Conservation (phyloP, 2,329 filamentous ascomycete genomes). For the Conoideocrella luteorostrata region DNA sequence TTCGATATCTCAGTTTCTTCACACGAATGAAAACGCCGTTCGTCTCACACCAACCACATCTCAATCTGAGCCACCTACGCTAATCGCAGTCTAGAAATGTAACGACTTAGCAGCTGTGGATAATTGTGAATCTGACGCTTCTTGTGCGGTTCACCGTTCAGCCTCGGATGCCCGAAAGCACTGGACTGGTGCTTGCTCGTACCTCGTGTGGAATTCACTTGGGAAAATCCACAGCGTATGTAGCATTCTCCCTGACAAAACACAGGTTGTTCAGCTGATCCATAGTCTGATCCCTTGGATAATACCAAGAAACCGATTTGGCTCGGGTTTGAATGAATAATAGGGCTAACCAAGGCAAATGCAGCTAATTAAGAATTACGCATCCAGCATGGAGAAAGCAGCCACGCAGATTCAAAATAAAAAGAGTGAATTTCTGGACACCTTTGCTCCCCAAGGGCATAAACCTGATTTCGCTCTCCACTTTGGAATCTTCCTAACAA, state of each 20-base stretch:
- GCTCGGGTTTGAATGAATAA: too few relatives aligned
- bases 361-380: conserved; percentile 1
- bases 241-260: background rate
- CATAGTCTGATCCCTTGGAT: too few relatives aligned
- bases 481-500: background rate
- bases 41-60: background rate
- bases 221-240: background rate
- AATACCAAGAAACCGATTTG: too few relatives aligned
- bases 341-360: background rate
- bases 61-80: background rate
- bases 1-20: background rate
- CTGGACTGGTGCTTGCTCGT: conserved; percentile 1
- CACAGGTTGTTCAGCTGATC: too few relatives aligned
- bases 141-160: background rate
- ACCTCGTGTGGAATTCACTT: conserved; percentile 2
- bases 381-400: background rate
- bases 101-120: background rate
- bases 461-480: background rate
- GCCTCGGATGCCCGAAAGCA: background rate
- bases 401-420: background rate
- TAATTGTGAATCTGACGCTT: background rate
- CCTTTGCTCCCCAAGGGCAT: background rate
- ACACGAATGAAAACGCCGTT: conserved; percentile 2
- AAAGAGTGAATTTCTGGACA: background rate
- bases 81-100: background rate